These are phyloP conservation scores for Russula emetica DNA, from an alignment of 768 basidiomycete genomes.

Conservation along the genomic window DNA sequence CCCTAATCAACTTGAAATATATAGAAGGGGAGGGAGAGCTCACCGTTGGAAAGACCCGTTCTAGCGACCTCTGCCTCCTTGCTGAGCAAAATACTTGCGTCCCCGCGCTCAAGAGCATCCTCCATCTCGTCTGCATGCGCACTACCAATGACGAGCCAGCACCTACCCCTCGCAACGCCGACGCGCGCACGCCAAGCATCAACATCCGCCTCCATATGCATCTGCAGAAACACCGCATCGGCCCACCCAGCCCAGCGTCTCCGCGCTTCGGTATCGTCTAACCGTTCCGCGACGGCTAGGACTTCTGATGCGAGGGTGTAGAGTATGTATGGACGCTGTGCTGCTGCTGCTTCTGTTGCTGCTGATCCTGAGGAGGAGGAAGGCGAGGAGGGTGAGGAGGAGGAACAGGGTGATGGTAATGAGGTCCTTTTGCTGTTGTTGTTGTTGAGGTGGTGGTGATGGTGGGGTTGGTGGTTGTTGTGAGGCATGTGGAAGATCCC, in stretches of 20 bases:
- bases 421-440: not conserved
- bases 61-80: constrained; percentile 56
- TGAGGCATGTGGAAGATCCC: constrained; percentile 73
- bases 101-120: constrained; percentile 45
- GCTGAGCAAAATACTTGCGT: constrained; percentile 37
- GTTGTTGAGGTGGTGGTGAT: constrained; percentile 6
- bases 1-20: not conserved
- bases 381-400: not conserved
- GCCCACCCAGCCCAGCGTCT: constrained; percentile 58
- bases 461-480: constrained; percentile 25
- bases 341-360: not conserved
- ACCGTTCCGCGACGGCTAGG: constrained; percentile 54
- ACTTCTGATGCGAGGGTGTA: constrained; percentile 62
- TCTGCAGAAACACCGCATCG: constrained; percentile 57
- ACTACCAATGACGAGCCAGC: constrained; percentile 54
- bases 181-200: constrained; percentile 48
- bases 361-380: not conserved
- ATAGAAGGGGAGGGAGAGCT: constrained; percentile 21
- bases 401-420: not conserved
- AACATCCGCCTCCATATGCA: constrained; percentile 57
- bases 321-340: constrained; percentile 48
- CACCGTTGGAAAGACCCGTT: constrained; percentile 45
- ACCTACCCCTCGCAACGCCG: constrained; percentile 47
- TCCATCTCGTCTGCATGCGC: constrained; percentile 55
- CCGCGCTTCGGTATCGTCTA: constrained; percentile 43